Conservation (phyloP, 768 basidiomycete species). For the Podaxis sp. region DNA sequence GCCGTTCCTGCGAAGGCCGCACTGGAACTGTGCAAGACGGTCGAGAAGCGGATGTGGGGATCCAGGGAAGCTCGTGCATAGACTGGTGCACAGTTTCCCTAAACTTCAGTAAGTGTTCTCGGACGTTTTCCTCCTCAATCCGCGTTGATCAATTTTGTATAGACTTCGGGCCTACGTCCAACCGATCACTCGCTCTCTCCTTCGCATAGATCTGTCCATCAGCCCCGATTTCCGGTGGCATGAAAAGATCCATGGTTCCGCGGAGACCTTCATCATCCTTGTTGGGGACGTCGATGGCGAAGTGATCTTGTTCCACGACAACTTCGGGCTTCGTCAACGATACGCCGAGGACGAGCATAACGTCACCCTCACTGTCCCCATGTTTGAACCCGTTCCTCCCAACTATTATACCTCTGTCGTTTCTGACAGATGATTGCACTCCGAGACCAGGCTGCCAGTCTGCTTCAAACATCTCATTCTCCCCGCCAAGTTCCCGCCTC, state of each 20-base stretch:
- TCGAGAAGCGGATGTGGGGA: conserved; percentile 90
- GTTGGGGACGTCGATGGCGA: conserved; percentile 52
- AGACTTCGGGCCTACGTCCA: no score
- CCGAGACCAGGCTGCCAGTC: conserved; percentile 91
- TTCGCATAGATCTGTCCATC: no score
- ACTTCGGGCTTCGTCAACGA: conserved; percentile 86
- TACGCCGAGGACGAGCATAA: conserved; percentile 95
- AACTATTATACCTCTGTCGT: conserved; percentile 97
- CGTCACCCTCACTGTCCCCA: conserved; percentile 91
- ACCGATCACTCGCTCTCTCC: no score
- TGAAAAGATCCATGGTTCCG: no score
- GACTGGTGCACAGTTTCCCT: no score
- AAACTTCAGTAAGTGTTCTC: no score
- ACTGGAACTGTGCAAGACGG: conserved; percentile 95
- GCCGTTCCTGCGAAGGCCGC: conserved; percentile 90
- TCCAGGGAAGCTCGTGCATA: conserved; percentile 90
- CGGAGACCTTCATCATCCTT: no score
- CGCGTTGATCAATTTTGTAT: no score
- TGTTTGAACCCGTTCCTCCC: conserved; percentile 96
- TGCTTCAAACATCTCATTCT: conserved; percentile 95
- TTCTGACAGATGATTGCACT: conserved; percentile 94
- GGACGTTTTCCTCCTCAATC: no score
- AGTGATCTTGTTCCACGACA: conserved; percentile 92
- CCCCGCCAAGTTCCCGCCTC: conserved; percentile 86
- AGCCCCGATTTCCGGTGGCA: no score